Evolutionary conservation across 129 eudicot genomes (phyloP).

Genomic region (Centella asiatica): DNA sequence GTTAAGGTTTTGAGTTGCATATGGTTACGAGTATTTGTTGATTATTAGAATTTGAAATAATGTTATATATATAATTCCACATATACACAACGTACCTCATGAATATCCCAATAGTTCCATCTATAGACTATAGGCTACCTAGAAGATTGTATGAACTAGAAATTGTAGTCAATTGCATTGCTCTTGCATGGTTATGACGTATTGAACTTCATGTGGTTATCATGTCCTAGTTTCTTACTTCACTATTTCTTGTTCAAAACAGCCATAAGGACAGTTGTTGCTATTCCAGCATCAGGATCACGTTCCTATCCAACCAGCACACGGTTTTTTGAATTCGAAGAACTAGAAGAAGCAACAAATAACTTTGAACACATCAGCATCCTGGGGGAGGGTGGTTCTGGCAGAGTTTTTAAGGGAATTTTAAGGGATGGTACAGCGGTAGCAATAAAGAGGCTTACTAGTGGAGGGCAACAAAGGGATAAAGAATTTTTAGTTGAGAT

Average conservation of each 20-base stretch:
- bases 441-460: constrained; percentile 87
- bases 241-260: constrained; percentile 11
- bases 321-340: constrained; percentile 81
- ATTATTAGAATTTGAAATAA: no score
- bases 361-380: constrained; percentile 70
- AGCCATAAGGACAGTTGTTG: constrained; percentile 49
- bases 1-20: no score
- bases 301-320: constrained; percentile 86
- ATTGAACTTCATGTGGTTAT: background rate
- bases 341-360: constrained; percentile 87
- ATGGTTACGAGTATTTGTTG: no score
- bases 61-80: no score
- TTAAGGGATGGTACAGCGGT: constrained; percentile 88
- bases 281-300: constrained; percentile 52
- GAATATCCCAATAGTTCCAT: background rate
- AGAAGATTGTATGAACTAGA: background rate
- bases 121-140: background rate
- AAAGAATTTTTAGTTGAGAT: constrained; percentile 93
- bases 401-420: constrained; percentile 26
- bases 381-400: constrained; percentile 99
- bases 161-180: background rate
- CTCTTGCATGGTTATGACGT: background rate
- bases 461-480: constrained; percentile 93
- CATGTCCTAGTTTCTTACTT: background rate
- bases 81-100: background rate